Evolutionary conservation across 2,329 filamentous ascomycete genomes (phyloP).

Genomic region (Rhinocladiella mackenziei): DNA sequence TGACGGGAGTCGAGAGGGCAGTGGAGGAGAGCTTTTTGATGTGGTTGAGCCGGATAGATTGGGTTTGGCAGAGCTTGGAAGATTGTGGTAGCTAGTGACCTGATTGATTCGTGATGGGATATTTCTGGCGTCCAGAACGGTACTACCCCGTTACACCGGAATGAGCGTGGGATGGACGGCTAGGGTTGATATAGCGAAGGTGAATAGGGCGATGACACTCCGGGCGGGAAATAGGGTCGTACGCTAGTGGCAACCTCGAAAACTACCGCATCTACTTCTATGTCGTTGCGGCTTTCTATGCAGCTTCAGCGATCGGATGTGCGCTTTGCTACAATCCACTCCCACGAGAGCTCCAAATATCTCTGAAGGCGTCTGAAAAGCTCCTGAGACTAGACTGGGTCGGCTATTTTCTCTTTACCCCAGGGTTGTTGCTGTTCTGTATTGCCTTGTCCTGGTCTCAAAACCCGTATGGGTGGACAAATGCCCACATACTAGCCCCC

Average conservation of each 20-base stretch:
- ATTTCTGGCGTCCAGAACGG: too few relatives aligned
- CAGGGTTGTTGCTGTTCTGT: constrained; percentile 39
- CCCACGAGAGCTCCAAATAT: constrained; percentile 35
- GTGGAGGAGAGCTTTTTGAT: too few relatives aligned
- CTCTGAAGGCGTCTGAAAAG: constrained; percentile 33
- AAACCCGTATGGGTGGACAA: constrained; percentile 44
- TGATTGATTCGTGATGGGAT: too few relatives aligned
- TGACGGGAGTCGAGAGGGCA: too few relatives aligned
- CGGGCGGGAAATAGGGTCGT: too few relatives aligned
- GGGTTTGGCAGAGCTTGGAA: too few relatives aligned
- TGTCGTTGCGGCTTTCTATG: constrained; percentile 18
- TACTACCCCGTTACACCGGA: too few relatives aligned
- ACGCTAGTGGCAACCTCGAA: constrained; percentile 5
- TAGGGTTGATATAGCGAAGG: too few relatives aligned
- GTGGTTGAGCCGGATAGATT: too few relatives aligned
- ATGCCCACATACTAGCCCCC: constrained; percentile 44
- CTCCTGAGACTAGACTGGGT: constrained; percentile 49
- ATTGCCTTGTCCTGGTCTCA: constrained; percentile 51
- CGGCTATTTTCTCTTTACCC: constrained; percentile 47
- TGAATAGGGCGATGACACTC: too few relatives aligned
- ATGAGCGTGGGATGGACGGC: too few relatives aligned
- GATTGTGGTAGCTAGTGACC: too few relatives aligned
- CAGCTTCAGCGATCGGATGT: constrained; percentile 40
- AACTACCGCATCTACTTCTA: constrained; percentile 19
- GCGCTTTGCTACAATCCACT: constrained; percentile 45